Evolutionary conservation across 2,329 filamentous ascomycete genomes (phyloP).

Genomic region (Escovopsis sp.): DNA sequence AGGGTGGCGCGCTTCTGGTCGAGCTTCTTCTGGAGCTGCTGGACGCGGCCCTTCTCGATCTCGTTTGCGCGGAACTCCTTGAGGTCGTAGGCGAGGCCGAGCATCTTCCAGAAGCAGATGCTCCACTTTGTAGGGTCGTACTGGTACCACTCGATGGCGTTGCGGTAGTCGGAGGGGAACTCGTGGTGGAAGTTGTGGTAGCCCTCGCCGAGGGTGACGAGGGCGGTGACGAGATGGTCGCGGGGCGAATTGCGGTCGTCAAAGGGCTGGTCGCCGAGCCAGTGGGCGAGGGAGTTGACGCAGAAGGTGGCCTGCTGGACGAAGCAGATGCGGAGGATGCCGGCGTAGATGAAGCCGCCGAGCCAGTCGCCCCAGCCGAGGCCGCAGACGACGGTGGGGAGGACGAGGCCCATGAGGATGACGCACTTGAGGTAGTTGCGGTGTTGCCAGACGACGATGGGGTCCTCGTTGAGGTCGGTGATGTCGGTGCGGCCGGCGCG

Average conservation of each 20-base stretch:
- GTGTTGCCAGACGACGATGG: slow-evolving; percentile 78
- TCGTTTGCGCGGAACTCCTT: slow-evolving; percentile 88
- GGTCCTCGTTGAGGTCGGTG: slow-evolving; percentile 73
- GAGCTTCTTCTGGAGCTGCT: slow-evolving; percentile 85
- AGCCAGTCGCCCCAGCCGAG: slow-evolving; percentile 68
- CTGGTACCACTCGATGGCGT: slow-evolving; percentile 80
- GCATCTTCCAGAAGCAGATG: slow-evolving; percentile 72
- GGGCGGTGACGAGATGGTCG: slow-evolving; percentile 73
- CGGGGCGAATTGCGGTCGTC: slow-evolving; percentile 85
- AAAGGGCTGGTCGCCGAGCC: slow-evolving; percentile 84
- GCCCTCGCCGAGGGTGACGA: slow-evolving; percentile 74
- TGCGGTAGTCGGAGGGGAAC: slow-evolving; percentile 86
- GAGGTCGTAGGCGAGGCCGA: slow-evolving; percentile 71
- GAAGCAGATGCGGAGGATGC: slow-evolving; percentile 76
- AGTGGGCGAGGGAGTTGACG: slow-evolving; percentile 82
- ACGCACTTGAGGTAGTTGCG: slow-evolving; percentile 72
- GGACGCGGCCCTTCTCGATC: slow-evolving; percentile 80
- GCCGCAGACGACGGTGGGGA: slow-evolving; percentile 63
- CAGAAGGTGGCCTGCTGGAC: slow-evolving; percentile 89
- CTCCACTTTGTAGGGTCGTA: slow-evolving; percentile 87
- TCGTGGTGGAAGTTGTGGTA: slow-evolving; percentile 97
- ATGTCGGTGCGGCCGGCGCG: slow-evolving; percentile 78
- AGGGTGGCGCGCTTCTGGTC: slow-evolving; percentile 71
- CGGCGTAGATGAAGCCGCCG: slow-evolving; percentile 73
- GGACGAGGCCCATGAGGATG: slow-evolving; percentile 58